Base-by-base conservation (phyloP, 768 basidiomycete genomes). In the Lactarius evosmus region DNA sequence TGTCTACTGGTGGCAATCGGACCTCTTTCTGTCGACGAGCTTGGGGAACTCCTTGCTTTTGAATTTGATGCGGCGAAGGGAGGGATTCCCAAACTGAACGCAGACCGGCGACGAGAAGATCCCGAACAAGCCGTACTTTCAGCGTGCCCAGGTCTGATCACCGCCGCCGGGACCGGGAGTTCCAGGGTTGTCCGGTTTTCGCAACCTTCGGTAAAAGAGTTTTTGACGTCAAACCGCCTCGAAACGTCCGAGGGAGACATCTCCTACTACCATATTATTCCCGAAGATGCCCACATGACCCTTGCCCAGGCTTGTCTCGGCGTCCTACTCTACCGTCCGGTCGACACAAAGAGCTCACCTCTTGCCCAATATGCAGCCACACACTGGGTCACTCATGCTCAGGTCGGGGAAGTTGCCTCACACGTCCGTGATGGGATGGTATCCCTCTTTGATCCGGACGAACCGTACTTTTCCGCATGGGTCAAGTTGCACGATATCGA, bases 51-150 rank as follows among this genome's bases (percentile, higher is more conserved):
- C 4, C 41, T 58, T 38, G 44, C 57, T 2, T 12, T 58, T 16
- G 41, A 58, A 14, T 34, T 58, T 33, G 16, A 58, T 7, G 25
- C 32, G 2, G 3, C 38, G 17, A 40, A 36, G 36, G 57, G 44
- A 19, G 32, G 7, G 22, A 7, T 46, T 3, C 12, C 57, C 27
- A 19, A 58, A 14, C 7, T 54, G 33, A 33, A 33, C 32, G 11
- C 12, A 11, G 22, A 34, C 7, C 49, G 44, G 57, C 44, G 44
- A 12, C 27, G 44, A 32, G 57, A 58, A 1, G 57, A 49, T 16
- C 57, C 40, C 8, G 57, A 49, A 32, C 32, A 58, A 49, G 57
- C 44, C 32, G 44, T 58, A 33, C n/a, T 58, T 33, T 58, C 57
- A 9, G 40, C 44, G 4, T 58, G 57, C 25, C 49, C 57, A 14